Evolutionary conservation across 1,284 basidiomycete genomes (phyloP).

Genomic region (Paramarasmius palmivorus): DNA sequence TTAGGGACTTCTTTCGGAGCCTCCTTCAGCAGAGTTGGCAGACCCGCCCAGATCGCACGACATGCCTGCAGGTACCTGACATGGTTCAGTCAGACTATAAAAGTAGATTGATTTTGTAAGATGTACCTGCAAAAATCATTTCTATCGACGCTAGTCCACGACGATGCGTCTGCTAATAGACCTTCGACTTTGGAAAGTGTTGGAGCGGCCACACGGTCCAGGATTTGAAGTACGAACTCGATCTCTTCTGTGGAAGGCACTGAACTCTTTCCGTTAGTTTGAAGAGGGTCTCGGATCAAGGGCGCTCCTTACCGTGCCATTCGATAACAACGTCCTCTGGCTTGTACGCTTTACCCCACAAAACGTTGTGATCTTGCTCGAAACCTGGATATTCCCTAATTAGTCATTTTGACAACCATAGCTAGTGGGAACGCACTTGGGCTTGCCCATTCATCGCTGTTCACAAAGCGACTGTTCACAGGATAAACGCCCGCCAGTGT

Average conservation of each 20-base stretch:
- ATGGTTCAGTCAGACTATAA: background rate
- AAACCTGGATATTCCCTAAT: constrained; percentile 51
- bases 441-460: constrained; percentile 80
- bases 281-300: background rate
- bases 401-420: constrained; percentile 7
- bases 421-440: constrained; percentile 49
- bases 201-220: constrained; percentile 71
- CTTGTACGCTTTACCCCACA: constrained; percentile 87
- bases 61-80: constrained; percentile 62
- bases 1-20: constrained; percentile 55
- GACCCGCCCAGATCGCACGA: constrained; percentile 70
- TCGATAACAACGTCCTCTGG: constrained; percentile 80
- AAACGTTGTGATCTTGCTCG: constrained; percentile 67
- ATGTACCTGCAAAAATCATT: constrained; percentile 93
- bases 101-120: constrained; percentile 6
- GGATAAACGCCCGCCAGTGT: constrained; percentile 83
- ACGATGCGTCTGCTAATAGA: constrained; percentile 55
- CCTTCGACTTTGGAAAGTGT: constrained; percentile 69
- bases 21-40: constrained; percentile 69
- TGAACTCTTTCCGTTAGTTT: constrained; percentile 24
- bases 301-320: constrained; percentile 74
- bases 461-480: constrained; percentile 81
- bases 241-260: constrained; percentile 79
- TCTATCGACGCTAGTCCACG: constrained; percentile 74
- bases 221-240: constrained; percentile 77